Evolutionary conservation across 495 filamentous ascomycete species (phyloP).

Genomic region (Penicillium maclennaniae): DNA sequence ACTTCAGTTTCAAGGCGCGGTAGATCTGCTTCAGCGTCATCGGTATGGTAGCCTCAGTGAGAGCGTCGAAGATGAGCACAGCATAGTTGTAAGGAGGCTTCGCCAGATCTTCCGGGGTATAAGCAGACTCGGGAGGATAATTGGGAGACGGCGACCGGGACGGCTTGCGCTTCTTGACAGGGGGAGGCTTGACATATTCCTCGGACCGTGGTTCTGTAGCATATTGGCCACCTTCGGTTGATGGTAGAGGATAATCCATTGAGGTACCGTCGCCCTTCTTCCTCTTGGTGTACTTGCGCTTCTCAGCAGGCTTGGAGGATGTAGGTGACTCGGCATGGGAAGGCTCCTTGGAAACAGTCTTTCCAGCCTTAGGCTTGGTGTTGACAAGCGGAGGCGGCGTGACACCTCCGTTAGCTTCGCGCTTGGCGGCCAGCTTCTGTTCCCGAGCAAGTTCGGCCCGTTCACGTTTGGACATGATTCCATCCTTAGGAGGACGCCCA

Average conservation of each 20-base stretch:
- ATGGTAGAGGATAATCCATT: constrained; percentile 41
- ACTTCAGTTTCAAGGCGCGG: constrained; percentile 77
- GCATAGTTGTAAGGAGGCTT: constrained; percentile 88
- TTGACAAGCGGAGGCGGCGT: constrained; percentile 26
- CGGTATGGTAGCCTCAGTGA: constrained; percentile 64
- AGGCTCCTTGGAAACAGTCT: constrained; percentile 35
- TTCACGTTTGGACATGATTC: constrained; percentile 87
- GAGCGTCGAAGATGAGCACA: constrained; percentile 82
- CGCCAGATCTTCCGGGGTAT: constrained; percentile 77
- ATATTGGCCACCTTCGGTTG: constrained; percentile 46
- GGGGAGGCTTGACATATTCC: constrained; percentile 42
- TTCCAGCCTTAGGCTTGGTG: constrained; percentile 56
- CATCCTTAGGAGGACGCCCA: constrained; percentile 85
- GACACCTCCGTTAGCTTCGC: constrained; percentile 43
- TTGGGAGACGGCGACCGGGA: constrained; percentile 68
- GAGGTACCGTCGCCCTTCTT: constrained; percentile 54
- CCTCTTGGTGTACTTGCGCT: constrained; percentile 74
- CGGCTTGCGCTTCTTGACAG: constrained; percentile 51
- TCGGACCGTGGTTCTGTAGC: constrained; percentile 39
- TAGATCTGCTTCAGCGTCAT: constrained; percentile 94
- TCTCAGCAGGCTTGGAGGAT: constrained; percentile 54
- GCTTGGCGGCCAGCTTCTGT: constrained; percentile 48
- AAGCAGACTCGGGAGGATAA: constrained; percentile 69
- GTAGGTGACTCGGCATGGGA: constrained; percentile 51
- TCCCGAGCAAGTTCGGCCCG: constrained; percentile 63